Evolutionary conservation across 129 eudicot species (phyloP).

Genomic region (Flaveria robusta): DNA sequence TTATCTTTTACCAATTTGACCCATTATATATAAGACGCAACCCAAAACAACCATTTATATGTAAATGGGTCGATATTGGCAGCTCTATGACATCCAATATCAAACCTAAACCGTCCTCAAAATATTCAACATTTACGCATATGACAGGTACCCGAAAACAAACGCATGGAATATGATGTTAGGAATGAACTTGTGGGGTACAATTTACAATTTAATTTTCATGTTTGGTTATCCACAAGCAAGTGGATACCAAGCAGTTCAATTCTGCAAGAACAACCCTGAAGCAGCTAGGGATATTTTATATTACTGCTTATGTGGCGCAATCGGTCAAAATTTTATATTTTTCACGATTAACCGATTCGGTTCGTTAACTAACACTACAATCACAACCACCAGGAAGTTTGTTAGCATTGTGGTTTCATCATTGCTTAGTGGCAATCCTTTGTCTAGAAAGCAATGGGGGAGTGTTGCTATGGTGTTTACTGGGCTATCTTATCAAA

Average conservation of each 20-base stretch:
- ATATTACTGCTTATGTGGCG: constrained; percentile 87
- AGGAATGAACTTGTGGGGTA: constrained; percentile 99
- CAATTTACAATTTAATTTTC: constrained; percentile 75
- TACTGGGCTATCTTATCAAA: constrained; percentile 85
- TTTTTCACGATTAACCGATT: constrained; percentile 91
- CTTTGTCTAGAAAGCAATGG: constrained; percentile 87
- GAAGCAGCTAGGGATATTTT: constrained; percentile 94
- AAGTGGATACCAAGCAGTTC: constrained; percentile 79
- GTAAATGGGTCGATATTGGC: constrained; percentile 2
- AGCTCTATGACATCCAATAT: neutral
- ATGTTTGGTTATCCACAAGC: constrained; percentile 99
- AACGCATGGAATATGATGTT: constrained; percentile 96
- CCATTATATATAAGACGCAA: neutral
- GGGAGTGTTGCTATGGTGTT: constrained; percentile 91
- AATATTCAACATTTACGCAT: neutral
- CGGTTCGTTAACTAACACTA: constrained; percentile 91
- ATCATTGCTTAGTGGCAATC: constrained; percentile 88
- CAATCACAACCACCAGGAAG: constrained; percentile 96
- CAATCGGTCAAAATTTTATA: constrained; percentile 95
- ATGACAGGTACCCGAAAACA: constrained; percentile 82
- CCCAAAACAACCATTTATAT: neutral
- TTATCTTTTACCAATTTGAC: neutral
- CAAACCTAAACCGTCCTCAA: neutral
- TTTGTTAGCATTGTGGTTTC: constrained; percentile 97
- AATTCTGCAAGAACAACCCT: constrained; percentile 84